phyloP scores from a whole-genome alignment of 108 stramenopile genomes.

The Epipyxis sp. region DNA sequence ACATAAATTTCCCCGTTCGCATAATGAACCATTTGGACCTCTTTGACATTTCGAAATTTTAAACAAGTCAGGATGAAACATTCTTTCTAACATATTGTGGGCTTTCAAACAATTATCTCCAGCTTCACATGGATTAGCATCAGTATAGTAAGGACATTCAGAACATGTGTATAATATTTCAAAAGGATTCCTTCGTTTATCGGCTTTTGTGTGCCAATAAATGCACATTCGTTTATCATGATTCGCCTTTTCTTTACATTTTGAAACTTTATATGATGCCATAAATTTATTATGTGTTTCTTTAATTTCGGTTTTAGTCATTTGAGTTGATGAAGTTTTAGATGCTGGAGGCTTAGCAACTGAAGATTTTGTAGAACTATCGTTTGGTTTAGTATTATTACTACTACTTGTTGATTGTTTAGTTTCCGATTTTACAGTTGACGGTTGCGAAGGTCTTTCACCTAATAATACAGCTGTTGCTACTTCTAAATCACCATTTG shows the following conservation, averaged over 20 bases:
- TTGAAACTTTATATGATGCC: neutral
- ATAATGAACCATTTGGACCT: neutral
- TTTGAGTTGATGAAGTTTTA: neutral
- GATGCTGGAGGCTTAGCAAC: neutral
- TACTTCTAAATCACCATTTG: neutral
- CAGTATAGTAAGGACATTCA: neutral
- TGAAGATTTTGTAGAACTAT: neutral
- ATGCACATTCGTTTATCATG: neutral
- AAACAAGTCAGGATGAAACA: conserved; percentile 11
- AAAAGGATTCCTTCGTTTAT: conserved; percentile 5
- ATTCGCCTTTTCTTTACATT: neutral
- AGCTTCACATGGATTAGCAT: neutral
- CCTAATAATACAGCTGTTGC: neutral
- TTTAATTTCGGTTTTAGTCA: neutral
- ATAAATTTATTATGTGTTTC: neutral
- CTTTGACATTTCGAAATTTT: conserved; percentile 17
- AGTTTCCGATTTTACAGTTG: neutral
- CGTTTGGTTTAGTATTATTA: neutral
- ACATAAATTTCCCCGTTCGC: conserved; percentile 2
- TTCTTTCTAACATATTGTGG: neutral
- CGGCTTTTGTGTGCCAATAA: neutral
- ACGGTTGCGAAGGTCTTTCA: no score
- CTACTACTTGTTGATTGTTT: neutral
- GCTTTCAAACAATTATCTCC: conserved; percentile 2
- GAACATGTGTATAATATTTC: neutral